Conservation (phyloP, 2,329 filamentous ascomycete genomes). For the Pleoardoris graminearum region DNA sequence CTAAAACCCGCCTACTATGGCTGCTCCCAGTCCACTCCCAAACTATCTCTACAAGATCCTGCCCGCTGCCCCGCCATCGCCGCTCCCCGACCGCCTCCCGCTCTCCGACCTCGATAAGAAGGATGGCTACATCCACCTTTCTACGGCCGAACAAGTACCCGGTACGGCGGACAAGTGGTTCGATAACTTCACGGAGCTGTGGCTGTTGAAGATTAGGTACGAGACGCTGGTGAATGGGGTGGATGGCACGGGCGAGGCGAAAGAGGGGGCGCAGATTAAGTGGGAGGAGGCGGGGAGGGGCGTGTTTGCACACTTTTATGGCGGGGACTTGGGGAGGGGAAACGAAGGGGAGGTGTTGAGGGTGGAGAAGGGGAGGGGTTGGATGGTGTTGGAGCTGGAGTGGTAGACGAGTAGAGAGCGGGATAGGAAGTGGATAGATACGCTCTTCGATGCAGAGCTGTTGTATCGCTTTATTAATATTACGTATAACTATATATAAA, state of each 20-base stretch:
- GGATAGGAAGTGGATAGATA: too few relatives aligned
- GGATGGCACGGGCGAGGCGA: conserved; percentile 31
- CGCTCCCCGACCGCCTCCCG: conserved; percentile 59
- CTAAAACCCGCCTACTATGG: conserved; percentile 22
- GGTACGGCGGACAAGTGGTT: conserved; percentile 43
- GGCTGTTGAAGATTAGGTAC: conserved; percentile 60
- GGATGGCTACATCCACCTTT: conserved; percentile 66
- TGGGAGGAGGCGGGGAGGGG: conserved; percentile 58
- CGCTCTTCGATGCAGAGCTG: too few relatives aligned
- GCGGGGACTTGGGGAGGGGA: conserved; percentile 56
- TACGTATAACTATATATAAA: too few relatives aligned
- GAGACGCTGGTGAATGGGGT: conserved; percentile 43
- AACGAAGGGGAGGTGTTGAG: conserved; percentile 55
- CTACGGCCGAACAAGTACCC: conserved; percentile 56
- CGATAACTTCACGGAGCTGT: conserved; percentile 45
- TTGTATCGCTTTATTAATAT: too few relatives aligned
- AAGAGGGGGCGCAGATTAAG: conserved; percentile 45
- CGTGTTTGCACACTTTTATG: conserved; percentile 63
- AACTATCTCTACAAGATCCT: conserved; percentile 63
- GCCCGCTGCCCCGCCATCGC: conserved; percentile 55
- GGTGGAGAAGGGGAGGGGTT: conserved; percentile 55
- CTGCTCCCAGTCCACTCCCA: conserved; percentile 38
- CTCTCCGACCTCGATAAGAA: conserved; percentile 62
- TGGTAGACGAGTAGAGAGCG: conserved; percentile 21
- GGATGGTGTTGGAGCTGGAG: conserved; percentile 48